These are phyloP conservation scores for Ciborinia camelliae DNA, from an alignment of 2,329 filamentous ascomycete genomes.

Conservation along the genomic window DNA sequence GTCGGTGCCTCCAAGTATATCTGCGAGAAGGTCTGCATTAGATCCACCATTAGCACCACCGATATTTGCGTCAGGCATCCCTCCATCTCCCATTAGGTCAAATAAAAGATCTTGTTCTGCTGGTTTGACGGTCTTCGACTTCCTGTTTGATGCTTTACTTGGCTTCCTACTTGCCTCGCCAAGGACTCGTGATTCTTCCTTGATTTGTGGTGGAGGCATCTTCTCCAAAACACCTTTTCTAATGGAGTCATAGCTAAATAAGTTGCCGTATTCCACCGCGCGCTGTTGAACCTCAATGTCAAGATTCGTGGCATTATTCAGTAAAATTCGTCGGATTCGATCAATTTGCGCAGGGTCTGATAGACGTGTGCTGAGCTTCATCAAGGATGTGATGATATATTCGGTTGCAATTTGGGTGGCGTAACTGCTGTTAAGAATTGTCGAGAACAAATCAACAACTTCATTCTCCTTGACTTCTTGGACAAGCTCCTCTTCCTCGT, in stretches of 20 bases:
- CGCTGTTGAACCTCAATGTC: constrained; percentile 96
- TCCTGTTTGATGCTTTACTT: constrained; percentile 67
- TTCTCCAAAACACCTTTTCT: constrained; percentile 89
- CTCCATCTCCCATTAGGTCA: constrained; percentile 84
- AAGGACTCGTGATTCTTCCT: constrained; percentile 87
- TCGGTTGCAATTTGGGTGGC: constrained; percentile 87
- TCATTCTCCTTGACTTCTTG: constrained; percentile 79
- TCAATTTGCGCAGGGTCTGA: constrained; percentile 82
- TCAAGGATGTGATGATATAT: constrained; percentile 91
- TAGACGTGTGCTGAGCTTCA: constrained; percentile 91
- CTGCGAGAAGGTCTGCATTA: constrained; percentile 82
- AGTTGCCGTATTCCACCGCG: constrained; percentile 89
- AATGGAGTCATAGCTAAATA: constrained; percentile 88
- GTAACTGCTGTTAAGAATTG: constrained; percentile 92
- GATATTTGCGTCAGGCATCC: constrained; percentile 61
- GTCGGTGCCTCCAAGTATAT: constrained; percentile 79
- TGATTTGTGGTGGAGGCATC: constrained; percentile 96
- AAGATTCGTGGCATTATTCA: constrained; percentile 76
- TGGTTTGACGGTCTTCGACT: constrained; percentile 73
- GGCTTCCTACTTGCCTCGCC: constrained; percentile 72
- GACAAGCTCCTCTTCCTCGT: constrained; percentile 90
- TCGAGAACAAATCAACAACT: constrained; percentile 86
- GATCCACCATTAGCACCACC: constrained; percentile 62
- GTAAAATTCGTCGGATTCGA: constrained; percentile 74
- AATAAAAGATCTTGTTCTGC: constrained; percentile 88